Evolutionary conservation across 305 asterid species (phyloP).

Genomic region (Fraxinus nigra): DNA sequence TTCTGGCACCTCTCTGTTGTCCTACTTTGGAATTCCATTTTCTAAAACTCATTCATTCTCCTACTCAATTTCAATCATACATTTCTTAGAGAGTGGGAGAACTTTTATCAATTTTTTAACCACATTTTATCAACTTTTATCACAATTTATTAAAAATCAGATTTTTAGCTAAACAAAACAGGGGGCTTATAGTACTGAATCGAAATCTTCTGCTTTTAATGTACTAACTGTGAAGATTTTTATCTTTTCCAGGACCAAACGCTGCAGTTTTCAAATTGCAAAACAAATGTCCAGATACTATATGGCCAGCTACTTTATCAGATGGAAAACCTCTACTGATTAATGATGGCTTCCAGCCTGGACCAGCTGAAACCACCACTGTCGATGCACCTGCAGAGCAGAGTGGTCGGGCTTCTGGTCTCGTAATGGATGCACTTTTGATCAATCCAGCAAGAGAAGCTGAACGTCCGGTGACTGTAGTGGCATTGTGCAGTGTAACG

Average conservation of each 20-base stretch:
- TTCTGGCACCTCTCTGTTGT: too few species aligned
- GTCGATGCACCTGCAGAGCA: slow-evolving; percentile 37
- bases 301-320: slow-evolving; percentile 55
- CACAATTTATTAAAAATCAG: too few species aligned
- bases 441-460: slow-evolving; percentile 42
- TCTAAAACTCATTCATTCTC: too few species aligned
- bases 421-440: slow-evolving; percentile 49
- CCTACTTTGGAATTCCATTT: too few species aligned
- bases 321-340: slow-evolving; percentile 41
- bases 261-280: slow-evolving; percentile 46
- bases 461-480: slow-evolving; percentile 61
- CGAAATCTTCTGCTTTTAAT: background rate
- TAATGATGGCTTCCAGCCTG: slow-evolving; percentile 44
- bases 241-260: slow-evolving; percentile 33
- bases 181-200: background rate
- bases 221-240: background rate
- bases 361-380: slow-evolving; percentile 9
- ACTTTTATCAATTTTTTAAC: too few species aligned
- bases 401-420: slow-evolving; percentile 76
- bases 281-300: slow-evolving; percentile 42
- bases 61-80: too few species aligned
- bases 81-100: too few species aligned
- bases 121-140: too few species aligned
- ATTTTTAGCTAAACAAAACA: too few species aligned
- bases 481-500: slow-evolving; percentile 38